phyloP scores from a whole-genome alignment of 108 stramenopile genomes.

The Cyclotella atomus region DNA sequence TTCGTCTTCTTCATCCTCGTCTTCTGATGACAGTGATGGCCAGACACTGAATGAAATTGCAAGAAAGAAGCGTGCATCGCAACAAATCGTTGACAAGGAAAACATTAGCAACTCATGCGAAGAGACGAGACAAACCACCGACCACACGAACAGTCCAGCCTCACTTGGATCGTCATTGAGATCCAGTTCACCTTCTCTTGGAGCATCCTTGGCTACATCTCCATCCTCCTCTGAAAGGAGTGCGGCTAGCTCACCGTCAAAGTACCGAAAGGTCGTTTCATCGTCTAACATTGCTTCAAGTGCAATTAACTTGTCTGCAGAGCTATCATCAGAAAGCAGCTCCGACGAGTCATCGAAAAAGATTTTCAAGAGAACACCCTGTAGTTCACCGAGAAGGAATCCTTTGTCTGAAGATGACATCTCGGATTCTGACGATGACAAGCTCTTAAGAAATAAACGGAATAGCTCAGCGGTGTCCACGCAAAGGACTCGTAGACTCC shows the following conservation, averaged over 20 bases:
- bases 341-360: not conserved
- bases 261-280: not conserved
- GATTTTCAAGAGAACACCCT: not conserved
- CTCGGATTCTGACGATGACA: not conserved
- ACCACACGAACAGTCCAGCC: not conserved
- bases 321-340: not conserved
- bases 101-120: not conserved
- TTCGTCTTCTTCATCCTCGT: conserved; percentile 8
- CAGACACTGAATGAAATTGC: conserved; percentile 7
- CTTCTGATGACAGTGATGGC: conserved; percentile 4
- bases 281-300: not conserved
- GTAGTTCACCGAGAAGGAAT: not conserved
- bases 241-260: not conserved
- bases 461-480: too few species aligned
- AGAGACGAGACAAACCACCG: not conserved
- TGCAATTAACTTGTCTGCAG: not conserved
- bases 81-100: not conserved
- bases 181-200: conserved; percentile 5
- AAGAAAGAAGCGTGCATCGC: conserved; percentile 7
- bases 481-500: too few species aligned
- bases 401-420: conserved; percentile 5
- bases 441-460: not conserved
- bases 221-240: not conserved
- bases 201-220: not conserved
- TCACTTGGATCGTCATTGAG: not conserved